phyloP scores from a whole-genome alignment of 768 basidiomycete genomes.

The Clitopilus passeckerianus region DNA sequence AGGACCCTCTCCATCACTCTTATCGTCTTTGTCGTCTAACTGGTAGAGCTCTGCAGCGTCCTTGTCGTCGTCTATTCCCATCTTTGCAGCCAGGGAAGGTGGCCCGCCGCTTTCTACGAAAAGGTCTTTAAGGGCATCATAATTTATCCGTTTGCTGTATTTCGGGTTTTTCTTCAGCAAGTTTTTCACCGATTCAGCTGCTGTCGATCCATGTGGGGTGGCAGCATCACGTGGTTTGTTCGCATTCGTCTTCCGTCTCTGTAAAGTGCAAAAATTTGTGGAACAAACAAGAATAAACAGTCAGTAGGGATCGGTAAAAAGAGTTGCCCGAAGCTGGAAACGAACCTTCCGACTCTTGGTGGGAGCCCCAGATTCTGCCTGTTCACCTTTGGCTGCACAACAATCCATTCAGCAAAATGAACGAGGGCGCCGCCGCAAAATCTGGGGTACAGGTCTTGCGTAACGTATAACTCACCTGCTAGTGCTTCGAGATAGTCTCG shows the following conservation, averaged over 20 bases:
- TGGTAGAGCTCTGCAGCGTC: slow-evolving; percentile 37
- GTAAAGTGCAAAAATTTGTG: slow-evolving; percentile 10
- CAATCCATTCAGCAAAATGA: slow-evolving; percentile 40
- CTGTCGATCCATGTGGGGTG: slow-evolving; percentile 62
- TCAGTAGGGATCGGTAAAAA: slow-evolving; percentile 17
- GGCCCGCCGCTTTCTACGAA: slow-evolving; percentile 47
- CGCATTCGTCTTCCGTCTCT: slow-evolving; percentile 64
- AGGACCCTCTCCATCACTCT: slow-evolving; percentile 29
- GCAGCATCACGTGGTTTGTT: slow-evolving; percentile 69
- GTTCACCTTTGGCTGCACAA: slow-evolving; percentile 64
- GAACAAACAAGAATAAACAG: slow-evolving; percentile 12
- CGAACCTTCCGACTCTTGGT: slow-evolving; percentile 78
- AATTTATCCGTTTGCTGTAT: slow-evolving; percentile 93
- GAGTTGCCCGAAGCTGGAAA: slow-evolving; percentile 31
- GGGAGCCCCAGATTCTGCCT: slow-evolving; percentile 31
- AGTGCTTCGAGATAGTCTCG: slow-evolving; percentile 85
- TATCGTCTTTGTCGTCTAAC: slow-evolving; percentile 36
- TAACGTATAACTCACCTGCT: slow-evolving; percentile 55
- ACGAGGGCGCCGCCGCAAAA: slow-evolving; percentile 3
- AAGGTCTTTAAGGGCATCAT: slow-evolving; percentile 79
- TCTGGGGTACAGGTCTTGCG: not conserved
- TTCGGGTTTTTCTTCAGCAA: slow-evolving; percentile 81
- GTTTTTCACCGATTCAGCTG: slow-evolving; percentile 73
- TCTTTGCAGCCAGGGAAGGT: slow-evolving; percentile 20
- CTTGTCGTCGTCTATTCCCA: slow-evolving; percentile 37